Percentiles rank a stretch among this genome's conserved stretches.
Evolutionary conservation across 2,329 filamentous ascomycete species (phyloP).

Genomic region (Neopestalotiopsis rosae): DNA sequence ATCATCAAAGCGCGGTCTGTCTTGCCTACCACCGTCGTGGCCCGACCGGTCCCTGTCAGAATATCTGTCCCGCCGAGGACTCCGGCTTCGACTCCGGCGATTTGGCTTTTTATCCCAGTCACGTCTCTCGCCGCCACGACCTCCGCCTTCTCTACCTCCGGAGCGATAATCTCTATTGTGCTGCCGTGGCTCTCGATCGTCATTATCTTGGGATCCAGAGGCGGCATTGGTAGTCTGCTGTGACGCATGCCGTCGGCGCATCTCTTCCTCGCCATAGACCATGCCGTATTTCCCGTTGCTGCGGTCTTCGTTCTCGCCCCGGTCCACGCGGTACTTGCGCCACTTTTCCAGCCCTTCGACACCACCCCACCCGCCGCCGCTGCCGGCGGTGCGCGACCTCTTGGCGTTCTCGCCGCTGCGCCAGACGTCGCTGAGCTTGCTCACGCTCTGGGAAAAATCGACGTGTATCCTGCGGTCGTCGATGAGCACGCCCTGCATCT

Average conservation of each 20-base stretch:
- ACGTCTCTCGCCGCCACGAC: constrained; percentile 27
- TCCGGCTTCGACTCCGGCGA: constrained; percentile 37
- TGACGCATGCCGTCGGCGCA: constrained; percentile 56
- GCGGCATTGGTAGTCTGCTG: constrained; percentile 34
- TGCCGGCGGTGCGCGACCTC: constrained; percentile 56
- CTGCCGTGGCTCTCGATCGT: constrained; percentile 23
- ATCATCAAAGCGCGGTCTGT: constrained; percentile 26
- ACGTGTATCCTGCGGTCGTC: constrained; percentile 98
- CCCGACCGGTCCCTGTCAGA: constrained; percentile 20
- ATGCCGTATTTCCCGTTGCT: constrained; percentile 69
- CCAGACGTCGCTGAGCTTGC: constrained; percentile 89
- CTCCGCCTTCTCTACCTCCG: constrained; percentile 33
- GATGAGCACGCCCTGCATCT: constrained; percentile 97
- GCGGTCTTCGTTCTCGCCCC: constrained; percentile 45
- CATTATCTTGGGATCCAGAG: constrained; percentile 30
- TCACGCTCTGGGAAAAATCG: constrained; percentile 95
- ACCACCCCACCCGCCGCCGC: constrained; percentile 78
- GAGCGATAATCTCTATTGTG: constrained; percentile 26
- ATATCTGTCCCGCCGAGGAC: constrained; percentile 32
- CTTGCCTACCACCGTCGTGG: constrained; percentile 23
- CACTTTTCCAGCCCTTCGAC: constrained; percentile 88
- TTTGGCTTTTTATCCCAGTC: constrained; percentile 36
- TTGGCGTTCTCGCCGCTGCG: constrained; percentile 84
- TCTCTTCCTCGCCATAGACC: constrained; percentile 79
- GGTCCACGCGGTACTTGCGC: constrained; percentile 73